Evolutionary conservation across 164 flowering plant genomes (phyloP), one percentile per base, ranked within the genome.

Genomic region (Vitis labrusca): DNA sequence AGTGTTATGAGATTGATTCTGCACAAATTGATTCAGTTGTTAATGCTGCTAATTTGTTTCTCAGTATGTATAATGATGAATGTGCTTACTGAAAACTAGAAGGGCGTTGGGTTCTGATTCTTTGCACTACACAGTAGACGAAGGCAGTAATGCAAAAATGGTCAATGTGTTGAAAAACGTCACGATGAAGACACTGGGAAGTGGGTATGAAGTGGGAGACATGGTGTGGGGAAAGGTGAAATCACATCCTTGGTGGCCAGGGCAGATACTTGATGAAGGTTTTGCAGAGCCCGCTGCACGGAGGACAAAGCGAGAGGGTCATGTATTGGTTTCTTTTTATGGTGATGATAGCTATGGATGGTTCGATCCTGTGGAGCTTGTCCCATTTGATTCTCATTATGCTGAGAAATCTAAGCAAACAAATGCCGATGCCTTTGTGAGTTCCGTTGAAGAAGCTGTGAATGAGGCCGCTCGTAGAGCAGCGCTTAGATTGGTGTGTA

Each of bases 231-330:
- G 94, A 6, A 96, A 93, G 77, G 99, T 96, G 50, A 96, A 96
- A 59, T 96, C 98, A 2, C 99, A 96, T 57, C 99, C 99, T 0
- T 96, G 99, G 99, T 96, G 99, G 99, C 98, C 99, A 0, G 99
- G 99, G 7, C 92, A 88, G 52, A 81, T 96, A 7, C 91, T 76
- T 49, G 82, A 77, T 67, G 99, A 91, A 64, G 86, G 86, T 1
- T 88, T 93, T 75, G 99, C 95, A 1, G 61, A 94, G 1, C n/a
- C 84, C 3, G 79, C 91, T 0, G 97, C 92, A 4, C 81, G 91
- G 23, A 77, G 90, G 7, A 75, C 84, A 1, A 88, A 81, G 76
- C 77, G 88, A 53, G 91, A 80, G 14, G 98, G 96, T 12, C 85
- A 85, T 78, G 78, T 92, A 3, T 81, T 96, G 84, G 98, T 96